A percentile compares a stretch with the other conserved stretches of the same genome.
Evolutionary conservation across 176 grass and related monocot genomes (phyloP).

Genomic region (Chloris gayana): DNA sequence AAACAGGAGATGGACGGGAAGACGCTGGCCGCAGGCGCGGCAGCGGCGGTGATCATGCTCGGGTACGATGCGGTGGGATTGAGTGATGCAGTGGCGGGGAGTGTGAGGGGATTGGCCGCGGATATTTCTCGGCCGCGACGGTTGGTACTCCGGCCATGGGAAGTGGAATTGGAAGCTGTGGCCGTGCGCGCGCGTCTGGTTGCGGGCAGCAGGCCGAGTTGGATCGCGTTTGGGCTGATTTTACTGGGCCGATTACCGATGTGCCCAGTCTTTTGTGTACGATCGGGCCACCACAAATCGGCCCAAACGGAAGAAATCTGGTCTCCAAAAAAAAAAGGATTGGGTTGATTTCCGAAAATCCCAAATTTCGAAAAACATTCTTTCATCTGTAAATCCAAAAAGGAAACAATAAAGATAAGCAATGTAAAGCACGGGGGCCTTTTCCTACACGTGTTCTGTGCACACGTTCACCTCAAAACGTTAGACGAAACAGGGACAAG

Average conservation of each 20-base stretch:
- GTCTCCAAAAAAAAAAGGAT: not conserved
- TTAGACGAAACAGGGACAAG: not conserved
- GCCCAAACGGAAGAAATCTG: not conserved
- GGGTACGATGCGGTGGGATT: no score
- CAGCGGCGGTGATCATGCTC: conserved; percentile 35
- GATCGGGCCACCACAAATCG: not conserved
- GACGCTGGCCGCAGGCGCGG: conserved; percentile 9
- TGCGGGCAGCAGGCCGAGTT: not conserved
- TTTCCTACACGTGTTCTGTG: not conserved
- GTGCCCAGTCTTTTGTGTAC: not conserved
- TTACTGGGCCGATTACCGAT: not conserved
- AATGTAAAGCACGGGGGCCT: no score
- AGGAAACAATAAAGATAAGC: no score
- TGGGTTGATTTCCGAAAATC: no score
- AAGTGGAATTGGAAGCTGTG: not conserved
- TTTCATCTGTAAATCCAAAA: no score
- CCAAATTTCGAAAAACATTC: no score
- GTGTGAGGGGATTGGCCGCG: conserved; percentile 13
- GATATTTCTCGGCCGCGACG: conserved; percentile 36
- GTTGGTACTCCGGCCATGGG: conserved; percentile 37
- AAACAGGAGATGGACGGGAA: conserved; percentile 36
- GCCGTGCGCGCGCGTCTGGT: not conserved
- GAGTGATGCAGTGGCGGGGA: conserved; percentile 27
- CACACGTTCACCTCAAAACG: not conserved
- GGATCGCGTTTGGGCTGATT: not conserved